Evolutionary conservation across 2,329 filamentous ascomycete genomes (phyloP), one percentile per base, ranked within the genome.

Genomic region (Coniochaeta hoffmannii): DNA sequence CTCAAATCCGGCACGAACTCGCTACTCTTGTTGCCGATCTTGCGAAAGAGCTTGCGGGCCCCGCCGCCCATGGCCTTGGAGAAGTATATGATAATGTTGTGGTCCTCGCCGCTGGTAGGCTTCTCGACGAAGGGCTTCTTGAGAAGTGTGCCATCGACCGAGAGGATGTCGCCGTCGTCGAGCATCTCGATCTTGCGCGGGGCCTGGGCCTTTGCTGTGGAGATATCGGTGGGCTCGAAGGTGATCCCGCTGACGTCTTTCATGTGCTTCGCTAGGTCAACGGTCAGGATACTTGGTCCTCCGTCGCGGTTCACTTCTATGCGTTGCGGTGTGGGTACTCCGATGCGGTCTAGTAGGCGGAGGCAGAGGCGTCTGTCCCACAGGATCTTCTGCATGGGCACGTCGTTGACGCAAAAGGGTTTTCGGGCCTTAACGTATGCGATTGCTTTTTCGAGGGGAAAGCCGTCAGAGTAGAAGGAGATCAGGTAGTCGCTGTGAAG

Each of bases 21-120:
- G 1, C 93, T 97, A 70, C 93, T 97, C 74, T 99, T 99, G 78
- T 99, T 99, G 65, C 95, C 95, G 64, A 99, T 89, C 71, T 99
- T 99, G 56, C 94, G 83, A 73, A 99, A 99, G 3, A 99, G 81
- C 62, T 93, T 89, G 57, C 95, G 82, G 26, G 91, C 95, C 57
- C 94, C 94, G 50, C 93, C 92, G 4, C 92, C 91, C 50, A 89
- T 82, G 41, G 89, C 88, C 59, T 86, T 88, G 22, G 93, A 90
- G 66, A 95, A 97, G 73, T 97, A 99, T 55, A 99, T 97, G 72
- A 96, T 88, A 64, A 99, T 96, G 69, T 99, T 99, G 74, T 99
- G 94, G 66, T 99, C 93, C 72, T 99, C 94, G 32, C 94, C 94
- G 66, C 90, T 97, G n/a, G 91, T 92, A 0, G 94, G 94, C 70